These are phyloP conservation scores for Russula emetica DNA, from an alignment of 768 basidiomycete genomes.

Conservation along the genomic window DNA sequence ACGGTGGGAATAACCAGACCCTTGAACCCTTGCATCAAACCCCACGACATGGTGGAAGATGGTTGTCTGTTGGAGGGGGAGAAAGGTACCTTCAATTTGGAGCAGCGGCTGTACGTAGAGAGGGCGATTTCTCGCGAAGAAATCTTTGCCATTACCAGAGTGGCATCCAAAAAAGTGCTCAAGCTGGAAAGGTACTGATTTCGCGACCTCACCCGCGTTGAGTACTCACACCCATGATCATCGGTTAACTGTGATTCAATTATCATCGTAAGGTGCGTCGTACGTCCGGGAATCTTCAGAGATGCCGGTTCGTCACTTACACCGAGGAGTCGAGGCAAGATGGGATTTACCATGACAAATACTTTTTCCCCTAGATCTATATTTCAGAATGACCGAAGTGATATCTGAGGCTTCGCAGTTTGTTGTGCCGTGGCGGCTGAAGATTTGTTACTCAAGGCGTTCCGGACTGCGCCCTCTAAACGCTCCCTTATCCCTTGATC, in stretches of 20 bases:
- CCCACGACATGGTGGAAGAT: not conserved
- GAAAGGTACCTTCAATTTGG: not conserved
- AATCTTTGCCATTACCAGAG: not conserved
- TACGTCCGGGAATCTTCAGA: slow-evolving; percentile 1
- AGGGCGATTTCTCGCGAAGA: not conserved
- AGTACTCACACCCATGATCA: not conserved
- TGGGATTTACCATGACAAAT: slow-evolving; percentile 3
- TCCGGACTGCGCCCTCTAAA: slow-evolving; percentile 24
- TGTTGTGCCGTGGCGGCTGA: slow-evolving; percentile 7
- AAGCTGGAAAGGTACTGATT: not conserved
- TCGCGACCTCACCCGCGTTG: not conserved
- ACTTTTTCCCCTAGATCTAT: slow-evolving; percentile 6
- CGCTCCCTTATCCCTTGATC: slow-evolving; percentile 24
- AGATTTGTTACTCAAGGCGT: slow-evolving; percentile 19
- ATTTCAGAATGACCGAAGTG: slow-evolving; percentile 26
- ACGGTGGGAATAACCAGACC: not conserved
- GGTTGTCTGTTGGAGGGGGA: not conserved
- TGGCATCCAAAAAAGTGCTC: not conserved
- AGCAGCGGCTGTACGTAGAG: not conserved
- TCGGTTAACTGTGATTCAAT: not conserved
- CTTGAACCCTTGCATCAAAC: not conserved
- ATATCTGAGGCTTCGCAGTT: slow-evolving; percentile 27
- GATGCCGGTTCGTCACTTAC: slow-evolving; percentile 7
- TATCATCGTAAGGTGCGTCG: not conserved
- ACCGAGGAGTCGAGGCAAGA: slow-evolving; percentile 1